These are phyloP conservation scores for Marsdenia floribunda DNA, from an alignment of 257 asterid species.

Conservation along the genomic window DNA sequence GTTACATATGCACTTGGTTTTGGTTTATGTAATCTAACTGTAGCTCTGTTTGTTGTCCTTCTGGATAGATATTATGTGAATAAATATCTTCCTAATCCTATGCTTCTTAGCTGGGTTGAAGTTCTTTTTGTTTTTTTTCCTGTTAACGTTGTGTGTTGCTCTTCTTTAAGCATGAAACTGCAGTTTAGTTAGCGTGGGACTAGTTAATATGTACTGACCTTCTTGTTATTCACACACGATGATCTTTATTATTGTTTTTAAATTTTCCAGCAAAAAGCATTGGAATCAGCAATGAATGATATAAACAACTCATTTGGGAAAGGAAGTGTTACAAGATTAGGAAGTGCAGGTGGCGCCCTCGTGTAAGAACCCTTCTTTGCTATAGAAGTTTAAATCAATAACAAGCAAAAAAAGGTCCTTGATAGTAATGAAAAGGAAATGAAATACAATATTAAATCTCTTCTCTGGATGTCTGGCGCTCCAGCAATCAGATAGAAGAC, in stretches of 20 bases:
- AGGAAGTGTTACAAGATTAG: constrained; percentile 96
- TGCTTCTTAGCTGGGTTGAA: background rate
- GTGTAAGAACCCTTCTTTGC: constrained; percentile 55
- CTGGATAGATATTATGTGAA: background rate
- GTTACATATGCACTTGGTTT: constrained; percentile 2
- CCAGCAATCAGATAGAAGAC: background rate
- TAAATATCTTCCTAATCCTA: background rate
- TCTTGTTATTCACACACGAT: constrained; percentile 13
- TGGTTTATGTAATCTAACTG: background rate
- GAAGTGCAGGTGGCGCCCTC: constrained; percentile 96
- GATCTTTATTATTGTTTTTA: constrained; percentile 1
- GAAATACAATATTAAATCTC: background rate
- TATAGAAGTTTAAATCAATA: background rate
- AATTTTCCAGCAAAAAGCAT: constrained; percentile 71
- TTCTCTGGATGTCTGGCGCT: background rate
- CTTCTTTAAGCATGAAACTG: background rate
- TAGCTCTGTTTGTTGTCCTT: background rate
- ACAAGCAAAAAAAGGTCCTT: background rate
- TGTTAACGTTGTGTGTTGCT: background rate
- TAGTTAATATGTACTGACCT: background rate
- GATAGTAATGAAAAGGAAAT: background rate
- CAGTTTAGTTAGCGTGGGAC: background rate
- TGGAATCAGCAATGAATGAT: constrained; percentile 95
- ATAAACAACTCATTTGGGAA: constrained; percentile 93
- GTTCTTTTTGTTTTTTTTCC: background rate